Conservation (phyloP, 805 yeast genomes). For the Saturnispora besseyi region DNA sequence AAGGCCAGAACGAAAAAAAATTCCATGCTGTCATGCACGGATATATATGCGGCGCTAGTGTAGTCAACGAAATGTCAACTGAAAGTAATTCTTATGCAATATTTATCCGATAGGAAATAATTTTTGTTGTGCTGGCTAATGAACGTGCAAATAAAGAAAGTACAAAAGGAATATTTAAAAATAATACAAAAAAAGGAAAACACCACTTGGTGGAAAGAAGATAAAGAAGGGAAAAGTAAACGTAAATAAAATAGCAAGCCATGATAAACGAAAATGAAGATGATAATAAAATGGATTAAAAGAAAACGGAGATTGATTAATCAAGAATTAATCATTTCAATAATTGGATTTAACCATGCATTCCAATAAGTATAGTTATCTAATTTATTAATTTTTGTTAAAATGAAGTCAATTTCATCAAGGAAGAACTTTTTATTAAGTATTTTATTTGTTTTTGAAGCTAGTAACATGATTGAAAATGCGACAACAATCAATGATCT, state of each 20-base stretch:
- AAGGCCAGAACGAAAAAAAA: too few relatives aligned
- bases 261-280: not conserved
- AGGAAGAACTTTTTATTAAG: constrained; percentile 3
- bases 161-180: too few relatives aligned
- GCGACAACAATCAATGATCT: constrained; percentile 17
- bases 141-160: too few relatives aligned
- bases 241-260: not conserved
- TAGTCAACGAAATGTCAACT: too few relatives aligned
- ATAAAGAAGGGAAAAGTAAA: too few relatives aligned
- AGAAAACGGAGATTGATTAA: not conserved
- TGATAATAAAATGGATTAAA: not conserved
- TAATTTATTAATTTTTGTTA: not conserved
- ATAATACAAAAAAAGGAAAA: too few relatives aligned
- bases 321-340: constrained; percentile 3
- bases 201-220: too few relatives aligned
- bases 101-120: too few relatives aligned
- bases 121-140: too few relatives aligned
- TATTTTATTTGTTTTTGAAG: constrained; percentile 7
- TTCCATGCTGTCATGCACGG: too few relatives aligned
- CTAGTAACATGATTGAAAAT: constrained; percentile 15
- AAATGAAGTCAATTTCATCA: constrained; percentile 11
- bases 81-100: too few relatives aligned
- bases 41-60: too few relatives aligned
- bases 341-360: constrained; percentile 12
- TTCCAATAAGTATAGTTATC: constrained; percentile 8